Percentiles rank a stretch among this genome's conserved stretches.
Conservation (phyloP, 2,329 filamentous ascomycete species). For the Ceratocystis lukuohia region DNA sequence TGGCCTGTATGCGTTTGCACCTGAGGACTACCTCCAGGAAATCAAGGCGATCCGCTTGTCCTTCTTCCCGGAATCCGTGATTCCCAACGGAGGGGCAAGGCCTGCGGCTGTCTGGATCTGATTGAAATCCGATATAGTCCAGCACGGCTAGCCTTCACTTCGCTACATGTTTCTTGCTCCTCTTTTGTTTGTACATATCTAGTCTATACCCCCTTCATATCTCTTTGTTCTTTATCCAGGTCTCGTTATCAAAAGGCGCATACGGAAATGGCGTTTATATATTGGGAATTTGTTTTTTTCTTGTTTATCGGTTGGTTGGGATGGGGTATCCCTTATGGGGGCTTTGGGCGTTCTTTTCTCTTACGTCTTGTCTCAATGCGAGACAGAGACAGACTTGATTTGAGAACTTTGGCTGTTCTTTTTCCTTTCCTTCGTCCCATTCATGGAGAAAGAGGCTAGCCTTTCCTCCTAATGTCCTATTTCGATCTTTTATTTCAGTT, state of each 20-base stretch:
- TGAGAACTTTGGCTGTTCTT: background rate
- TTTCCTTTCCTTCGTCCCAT: background rate
- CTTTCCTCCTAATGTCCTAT: background rate
- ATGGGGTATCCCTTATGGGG: background rate
- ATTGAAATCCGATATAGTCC: slow-evolving; percentile 1
- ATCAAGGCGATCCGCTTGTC: slow-evolving; percentile 55
- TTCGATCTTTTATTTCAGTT: background rate
- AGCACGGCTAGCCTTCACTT: too few species aligned
- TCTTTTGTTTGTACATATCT: slow-evolving; percentile 14
- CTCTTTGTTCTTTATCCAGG: background rate
- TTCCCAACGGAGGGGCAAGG: slow-evolving; percentile 17
- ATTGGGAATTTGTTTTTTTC: background rate
- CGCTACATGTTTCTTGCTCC: background rate
- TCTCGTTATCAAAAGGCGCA: background rate
- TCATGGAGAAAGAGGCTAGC: background rate
- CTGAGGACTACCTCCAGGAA: slow-evolving; percentile 72
- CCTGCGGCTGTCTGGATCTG: slow-evolving; percentile 38
- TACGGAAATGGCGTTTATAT: background rate
- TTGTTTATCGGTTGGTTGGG: background rate
- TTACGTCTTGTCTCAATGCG: background rate
- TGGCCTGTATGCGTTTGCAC: slow-evolving; percentile 60
- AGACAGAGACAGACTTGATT: background rate
- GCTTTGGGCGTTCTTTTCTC: slow-evolving; percentile 2
- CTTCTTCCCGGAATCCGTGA: slow-evolving; percentile 37
- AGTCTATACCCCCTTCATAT: slow-evolving; percentile 13